phyloP scores from a whole-genome alignment of 2,329 filamentous ascomycete genomes.

The Anthostomella pinea region DNA sequence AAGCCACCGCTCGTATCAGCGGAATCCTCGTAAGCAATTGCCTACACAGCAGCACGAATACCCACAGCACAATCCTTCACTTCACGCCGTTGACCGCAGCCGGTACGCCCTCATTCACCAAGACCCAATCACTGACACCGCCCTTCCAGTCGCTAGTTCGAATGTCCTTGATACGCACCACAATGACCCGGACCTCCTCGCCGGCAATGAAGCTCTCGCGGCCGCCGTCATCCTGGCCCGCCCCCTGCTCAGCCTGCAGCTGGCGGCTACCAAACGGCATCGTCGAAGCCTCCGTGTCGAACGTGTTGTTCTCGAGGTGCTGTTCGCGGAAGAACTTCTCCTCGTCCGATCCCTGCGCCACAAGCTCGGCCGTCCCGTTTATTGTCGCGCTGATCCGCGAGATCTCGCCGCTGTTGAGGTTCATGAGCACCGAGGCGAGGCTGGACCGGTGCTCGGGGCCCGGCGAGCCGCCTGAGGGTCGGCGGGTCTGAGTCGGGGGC shows the following conservation, averaged over 20 bases:
- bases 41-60: too few species aligned
- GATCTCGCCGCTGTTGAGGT: conserved; percentile 85
- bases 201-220: conserved; percentile 71
- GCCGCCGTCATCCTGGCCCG: conserved; percentile 46
- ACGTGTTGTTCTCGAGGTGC: conserved; percentile 91
- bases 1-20: too few species aligned
- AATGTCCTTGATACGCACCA: conserved; percentile 80
- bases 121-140: conserved; percentile 75
- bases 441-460: conserved; percentile 66
- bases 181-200: conserved; percentile 81
- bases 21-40: too few species aligned
- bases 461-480: conserved; percentile 60
- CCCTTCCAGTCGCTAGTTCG: conserved; percentile 95
- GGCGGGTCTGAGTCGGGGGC: conserved; percentile 67
- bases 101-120: conserved; percentile 34
- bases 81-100: conserved; percentile 39
- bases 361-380: conserved; percentile 77
- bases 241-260: conserved; percentile 30
- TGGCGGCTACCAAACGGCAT: conserved; percentile 39
- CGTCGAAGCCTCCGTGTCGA: conserved; percentile 57
- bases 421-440: conserved; percentile 79
- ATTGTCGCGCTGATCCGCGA: conserved; percentile 91
- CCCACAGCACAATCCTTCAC: too few species aligned
- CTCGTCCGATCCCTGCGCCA: conserved; percentile 71
- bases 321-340: conserved; percentile 79